Evolutionary conservation across 1,284 basidiomycete species (phyloP), one percentile per base, ranked within the genome.

Genomic region (Cutaneotrichosporon sp.): DNA sequence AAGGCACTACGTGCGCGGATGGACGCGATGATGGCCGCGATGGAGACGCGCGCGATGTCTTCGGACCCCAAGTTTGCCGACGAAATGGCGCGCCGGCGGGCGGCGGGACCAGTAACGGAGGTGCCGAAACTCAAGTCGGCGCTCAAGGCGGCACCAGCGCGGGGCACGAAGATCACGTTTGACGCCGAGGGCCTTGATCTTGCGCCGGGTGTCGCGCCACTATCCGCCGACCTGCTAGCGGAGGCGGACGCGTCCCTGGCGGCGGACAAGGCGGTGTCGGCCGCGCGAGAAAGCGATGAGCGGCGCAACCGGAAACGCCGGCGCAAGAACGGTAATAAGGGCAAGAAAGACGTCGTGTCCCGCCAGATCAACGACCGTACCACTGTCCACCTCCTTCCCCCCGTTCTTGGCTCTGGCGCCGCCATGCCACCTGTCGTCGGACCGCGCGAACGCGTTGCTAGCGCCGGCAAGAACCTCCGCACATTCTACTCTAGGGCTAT

Each of bases 401-500:
- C 63, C 9, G 50, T 58, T 8, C 51, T 63, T 0, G 34, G 51
- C 4, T 23, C 49, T 1, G 41, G 46, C n/a, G 22, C 34, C 34
- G 57, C 38, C 2, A 55, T 68, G 2, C 69, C 65, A 1, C 69
- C 65, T 10, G 53, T 63, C 17, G 42, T 67, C 21, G 58, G 57
- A 8, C 51, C 64, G 17, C 33, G 56, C 23, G 47, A 49, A 45
- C 13, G 23, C 5, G 48, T 51, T 10, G 46, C 43, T 3, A 18
- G 12, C 14, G 46, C 49, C 9, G 37, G 49, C 23, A 37, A 46
- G 22, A 34, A 23, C 4, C 34, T 33, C 26, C 60, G 65, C 36
- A 59, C 42, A 38, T 72, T 72, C 42, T 54, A 62, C 52, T 64
- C 60, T 50, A 46, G 36, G 9, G 69, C 69, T 5, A 70, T 72